A percentile compares a stretch with the other conserved stretches of the same genome.
phyloP scores from a whole-genome alignment of 257 asterid species.

The Galeopsis tetrahit region DNA sequence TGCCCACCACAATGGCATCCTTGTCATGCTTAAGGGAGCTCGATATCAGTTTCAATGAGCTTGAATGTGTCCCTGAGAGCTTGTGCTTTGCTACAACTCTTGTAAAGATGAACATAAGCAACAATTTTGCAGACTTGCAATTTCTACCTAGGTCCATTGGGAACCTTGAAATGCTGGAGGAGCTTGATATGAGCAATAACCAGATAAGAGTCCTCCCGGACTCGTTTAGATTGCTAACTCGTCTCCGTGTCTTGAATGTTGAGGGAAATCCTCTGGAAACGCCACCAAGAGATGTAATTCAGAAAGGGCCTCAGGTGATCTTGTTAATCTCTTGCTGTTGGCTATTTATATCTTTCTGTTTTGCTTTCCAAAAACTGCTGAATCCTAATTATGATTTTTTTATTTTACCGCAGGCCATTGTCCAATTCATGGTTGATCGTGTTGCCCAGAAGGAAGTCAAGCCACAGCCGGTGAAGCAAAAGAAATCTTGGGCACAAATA shows the following conservation, averaged over 20 bases:
- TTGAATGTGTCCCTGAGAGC: conserved; percentile 86
- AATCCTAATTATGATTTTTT: conserved; percentile 30
- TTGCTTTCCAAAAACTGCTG: not conserved
- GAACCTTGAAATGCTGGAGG: conserved; percentile 84
- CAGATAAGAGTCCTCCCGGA: conserved; percentile 81
- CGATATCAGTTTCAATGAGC: conserved; percentile 80
- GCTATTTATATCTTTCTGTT: not conserved
- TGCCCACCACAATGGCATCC: conserved; percentile 90
- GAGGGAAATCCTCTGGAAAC: conserved; percentile 83
- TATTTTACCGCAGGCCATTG: conserved; percentile 63
- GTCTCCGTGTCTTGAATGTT: conserved; percentile 55
- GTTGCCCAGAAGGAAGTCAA: conserved; percentile 68
- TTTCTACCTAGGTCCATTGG: conserved; percentile 85
- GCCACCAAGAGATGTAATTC: conserved; percentile 63
- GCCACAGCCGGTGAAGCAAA: conserved; percentile 62
- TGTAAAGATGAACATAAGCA: conserved; percentile 82
- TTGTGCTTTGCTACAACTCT: conserved; percentile 86
- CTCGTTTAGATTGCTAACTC: conserved; percentile 75
- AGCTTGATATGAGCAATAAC: conserved; percentile 82
- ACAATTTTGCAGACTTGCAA: conserved; percentile 80
- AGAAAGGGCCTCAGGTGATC: conserved; percentile 78
- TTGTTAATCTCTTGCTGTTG: not conserved
- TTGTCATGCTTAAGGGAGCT: conserved; percentile 68
- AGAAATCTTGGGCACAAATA: conserved; percentile 78
- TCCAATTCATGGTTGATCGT: conserved; percentile 74